These are phyloP conservation scores for Corchorus olitorius DNA, from an alignment of 345 rosid genomes.

Conservation along the genomic window DNA sequence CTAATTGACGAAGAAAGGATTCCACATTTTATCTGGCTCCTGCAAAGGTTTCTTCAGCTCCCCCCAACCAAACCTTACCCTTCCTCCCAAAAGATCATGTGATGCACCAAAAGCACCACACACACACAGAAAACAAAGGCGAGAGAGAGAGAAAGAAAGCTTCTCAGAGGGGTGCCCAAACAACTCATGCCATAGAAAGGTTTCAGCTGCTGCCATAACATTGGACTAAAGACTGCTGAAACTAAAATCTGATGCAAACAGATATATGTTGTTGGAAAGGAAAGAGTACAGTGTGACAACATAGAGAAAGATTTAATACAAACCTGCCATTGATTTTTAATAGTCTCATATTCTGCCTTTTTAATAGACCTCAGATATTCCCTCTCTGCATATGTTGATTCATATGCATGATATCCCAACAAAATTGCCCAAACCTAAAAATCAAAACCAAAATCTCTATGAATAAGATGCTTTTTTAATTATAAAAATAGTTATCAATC, in stretches of 20 bases:
- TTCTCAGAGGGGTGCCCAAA: background rate
- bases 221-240: background rate
- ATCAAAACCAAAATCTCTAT: slow-evolving; percentile 21
- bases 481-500: background rate
- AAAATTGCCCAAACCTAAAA: slow-evolving; percentile 84
- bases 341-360: slow-evolving; percentile 73
- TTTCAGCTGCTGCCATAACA: background rate
- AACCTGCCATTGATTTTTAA: slow-evolving; percentile 96
- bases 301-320: slow-evolving; percentile 14
- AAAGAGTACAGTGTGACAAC: background rate
- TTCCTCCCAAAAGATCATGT: background rate
- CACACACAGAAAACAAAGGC: too few species aligned
- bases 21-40: too few species aligned
- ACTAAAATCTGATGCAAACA: background rate
- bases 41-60: background rate
- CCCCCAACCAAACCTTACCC: background rate
- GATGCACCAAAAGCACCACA: background rate
- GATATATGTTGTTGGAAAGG: background rate
- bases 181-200: background rate
- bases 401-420: slow-evolving; percentile 79
- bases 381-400: slow-evolving; percentile 90
- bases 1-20: background rate
- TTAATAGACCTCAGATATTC: slow-evolving; percentile 60
- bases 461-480: slow-evolving; percentile 18
- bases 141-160: background rate